Base-by-base conservation (phyloP, 306 rosid genomes). In the Gleditsia sinensis region DNA sequence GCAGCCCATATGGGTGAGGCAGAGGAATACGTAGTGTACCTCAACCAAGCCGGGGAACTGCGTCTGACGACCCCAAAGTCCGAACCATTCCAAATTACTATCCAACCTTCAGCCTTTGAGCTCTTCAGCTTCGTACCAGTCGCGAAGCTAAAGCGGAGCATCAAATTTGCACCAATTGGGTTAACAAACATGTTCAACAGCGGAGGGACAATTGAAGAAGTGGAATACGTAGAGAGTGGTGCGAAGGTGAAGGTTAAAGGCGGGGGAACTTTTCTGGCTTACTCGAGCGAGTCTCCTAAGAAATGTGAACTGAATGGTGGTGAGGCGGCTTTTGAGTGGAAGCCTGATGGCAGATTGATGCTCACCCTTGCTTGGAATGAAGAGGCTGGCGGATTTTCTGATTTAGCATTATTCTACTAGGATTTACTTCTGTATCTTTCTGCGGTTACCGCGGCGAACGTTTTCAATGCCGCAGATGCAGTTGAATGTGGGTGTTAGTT, bases 101-200 rank as follows among this genome's bases (percentile, higher is more conserved):
- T 94, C 14, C 83, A 88, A 51, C 91, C 98, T 49, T 88, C 94
- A 9, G 23, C 92, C 2, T 91, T 94, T 30, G 97, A 91, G 86
- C 60, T 94, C 54, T 88, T 83, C 77, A 86, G 80, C 71, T 88
- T 89, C 75, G 83, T 86, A 3, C 97, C 98, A 0, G 13, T 88
- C 3, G 58, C 51, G 48, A 83, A 82, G 74, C 76, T 91, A 1
- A 49, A 80, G 19, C 27, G 46, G 55, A 14, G 25, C 49, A 20
- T 89, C 75, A 88, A 88, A 62, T 91, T 94, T 51, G 91, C 97
- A 3, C 94, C 96, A 37, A 82, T 91, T 56, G 98, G 98, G 34
- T 80, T 94, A 2, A 82, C 86, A 12, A 85, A 76, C 81, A 88
- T 91, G 94, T 88, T 89, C 83, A 94, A 91, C 39, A 82, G 80